Evolutionary conservation across 2,329 filamentous ascomycete species (phyloP), one percentile per base, ranked within the genome.

Genomic region (Fusarium heterosporum): DNA sequence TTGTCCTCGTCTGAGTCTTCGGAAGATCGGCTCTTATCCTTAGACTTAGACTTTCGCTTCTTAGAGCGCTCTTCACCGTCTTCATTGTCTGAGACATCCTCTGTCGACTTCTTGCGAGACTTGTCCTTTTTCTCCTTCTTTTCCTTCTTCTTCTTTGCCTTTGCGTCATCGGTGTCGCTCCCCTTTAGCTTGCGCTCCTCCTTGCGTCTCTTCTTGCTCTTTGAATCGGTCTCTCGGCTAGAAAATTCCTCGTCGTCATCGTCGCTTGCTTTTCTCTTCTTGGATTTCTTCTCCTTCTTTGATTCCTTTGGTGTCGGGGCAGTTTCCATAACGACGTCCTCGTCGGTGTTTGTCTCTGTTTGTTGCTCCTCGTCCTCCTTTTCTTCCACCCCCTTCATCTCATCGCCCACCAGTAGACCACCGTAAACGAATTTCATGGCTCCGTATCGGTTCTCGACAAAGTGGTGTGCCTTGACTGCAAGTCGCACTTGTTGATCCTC

Each of bases 381-480:
- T 8, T 70, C 66, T 10, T 73, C 71, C 41, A 75, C 71, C 28
- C 72, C 81, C 70, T 84, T 79, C 48, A 87, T 82, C 71, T 87
- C 82, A 64, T 88, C 84, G 32, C 85, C 86, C 25, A 89, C 82
- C 30, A 87, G 76, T 56, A 93, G 85, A 0, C 95, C 96, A n/a
- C 93, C 96, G 59, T 85, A 89, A 25, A 99, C 90, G 78, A 99
- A 99, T 47, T 89, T 87, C 84, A 97, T 92, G 11, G 86, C 84
- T 1, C 93, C 93, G 80, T 89, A 94, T 78, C 89, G 92, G 72
- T 87, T 85, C 70, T 90, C 89, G 54, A 92, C 85, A 75, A 93
- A 97, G 43, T 89, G 81, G 64, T 88, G 88, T 73, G 92, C 85
- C 81, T 91, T 91, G 40, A 91, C 80, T 72, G 92, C 89, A 56